Conservation (phyloP, 352 stramenopile species). For the Globisporangium uncinulatum region DNA sequence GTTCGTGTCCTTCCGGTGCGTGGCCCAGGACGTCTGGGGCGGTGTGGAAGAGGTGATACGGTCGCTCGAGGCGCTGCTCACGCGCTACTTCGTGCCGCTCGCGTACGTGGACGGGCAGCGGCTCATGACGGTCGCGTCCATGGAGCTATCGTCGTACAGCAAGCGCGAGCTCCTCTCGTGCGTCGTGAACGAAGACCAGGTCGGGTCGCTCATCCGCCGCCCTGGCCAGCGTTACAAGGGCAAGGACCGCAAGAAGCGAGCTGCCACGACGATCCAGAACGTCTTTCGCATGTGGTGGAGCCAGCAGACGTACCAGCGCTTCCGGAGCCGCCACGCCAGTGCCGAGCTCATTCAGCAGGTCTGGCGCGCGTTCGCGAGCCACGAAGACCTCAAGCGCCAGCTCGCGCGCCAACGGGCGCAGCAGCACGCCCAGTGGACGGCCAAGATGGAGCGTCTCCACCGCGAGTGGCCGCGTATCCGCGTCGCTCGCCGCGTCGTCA, state of each 20-base stretch:
- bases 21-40: conserved; percentile 79
- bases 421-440: conserved; percentile 37
- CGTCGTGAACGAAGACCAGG: conserved; percentile 86
- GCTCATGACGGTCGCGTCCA: conserved; percentile 62
- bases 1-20: conserved; percentile 82
- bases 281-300: conserved; percentile 59
- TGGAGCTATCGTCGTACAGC: conserved; percentile 44
- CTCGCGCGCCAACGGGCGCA: conserved; percentile 30
- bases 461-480: conserved; percentile 51
- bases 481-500: conserved; percentile 44
- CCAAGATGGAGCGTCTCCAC: conserved; percentile 39
- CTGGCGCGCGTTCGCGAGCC: conserved; percentile 47
- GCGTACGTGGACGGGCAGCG: conserved; percentile 83
- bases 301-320: conserved; percentile 37
- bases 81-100: conserved; percentile 80
- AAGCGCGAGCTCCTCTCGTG: conserved; percentile 67
- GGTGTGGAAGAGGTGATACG: conserved; percentile 65
- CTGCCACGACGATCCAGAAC: conserved; percentile 66
- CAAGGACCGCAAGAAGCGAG: conserved; percentile 54
- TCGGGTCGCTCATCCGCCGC: conserved; percentile 50
- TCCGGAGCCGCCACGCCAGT: conserved; percentile 30
- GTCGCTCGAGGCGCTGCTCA: conserved; percentile 69
- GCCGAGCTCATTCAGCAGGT: conserved; percentile 54
- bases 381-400: conserved; percentile 31
- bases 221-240: conserved; percentile 79